Evolutionary conservation across 495 filamentous ascomycete genomes (phyloP).

Genomic region (Hamigera avellanea): DNA sequence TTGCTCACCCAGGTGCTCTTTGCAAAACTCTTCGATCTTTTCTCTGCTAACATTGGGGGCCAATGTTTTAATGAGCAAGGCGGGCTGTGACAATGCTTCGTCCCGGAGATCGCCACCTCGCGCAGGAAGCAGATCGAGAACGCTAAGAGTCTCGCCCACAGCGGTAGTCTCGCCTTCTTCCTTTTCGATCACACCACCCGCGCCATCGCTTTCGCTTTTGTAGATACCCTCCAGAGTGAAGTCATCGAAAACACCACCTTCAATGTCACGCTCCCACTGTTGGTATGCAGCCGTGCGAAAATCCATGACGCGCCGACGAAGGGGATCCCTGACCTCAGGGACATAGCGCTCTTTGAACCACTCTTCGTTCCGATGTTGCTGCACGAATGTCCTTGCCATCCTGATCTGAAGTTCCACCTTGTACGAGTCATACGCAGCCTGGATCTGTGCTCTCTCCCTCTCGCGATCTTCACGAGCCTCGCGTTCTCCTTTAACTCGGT

Average conservation of each 20-base stretch:
- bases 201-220: slow-evolving; percentile 83
- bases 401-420: slow-evolving; percentile 89
- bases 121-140: slow-evolving; percentile 75
- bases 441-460: slow-evolving; percentile 79
- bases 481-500: slow-evolving; percentile 60
- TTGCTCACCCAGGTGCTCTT: slow-evolving; percentile 76
- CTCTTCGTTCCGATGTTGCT: slow-evolving; percentile 81
- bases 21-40: slow-evolving; percentile 86
- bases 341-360: slow-evolving; percentile 98
- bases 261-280: slow-evolving; percentile 78
- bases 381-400: slow-evolving; percentile 80
- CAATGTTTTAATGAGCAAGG: slow-evolving; percentile 94
- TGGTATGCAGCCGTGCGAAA: slow-evolving; percentile 63
- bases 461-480: slow-evolving; percentile 79
- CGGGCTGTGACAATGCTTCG: slow-evolving; percentile 71
- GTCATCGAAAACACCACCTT: slow-evolving; percentile 76
- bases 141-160: slow-evolving; percentile 81
- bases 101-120: slow-evolving; percentile 73
- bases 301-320: slow-evolving; percentile 58
- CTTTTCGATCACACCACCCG: slow-evolving; percentile 78
- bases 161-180: slow-evolving; percentile 89
- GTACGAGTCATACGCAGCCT: slow-evolving; percentile 84
- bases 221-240: slow-evolving; percentile 93
- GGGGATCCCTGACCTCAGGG: slow-evolving; percentile 58
- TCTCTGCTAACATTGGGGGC: slow-evolving; percentile 91